Conservation (phyloP, 192 early-diverging fungal genomes). For the Gigaspora rosea region DNA sequence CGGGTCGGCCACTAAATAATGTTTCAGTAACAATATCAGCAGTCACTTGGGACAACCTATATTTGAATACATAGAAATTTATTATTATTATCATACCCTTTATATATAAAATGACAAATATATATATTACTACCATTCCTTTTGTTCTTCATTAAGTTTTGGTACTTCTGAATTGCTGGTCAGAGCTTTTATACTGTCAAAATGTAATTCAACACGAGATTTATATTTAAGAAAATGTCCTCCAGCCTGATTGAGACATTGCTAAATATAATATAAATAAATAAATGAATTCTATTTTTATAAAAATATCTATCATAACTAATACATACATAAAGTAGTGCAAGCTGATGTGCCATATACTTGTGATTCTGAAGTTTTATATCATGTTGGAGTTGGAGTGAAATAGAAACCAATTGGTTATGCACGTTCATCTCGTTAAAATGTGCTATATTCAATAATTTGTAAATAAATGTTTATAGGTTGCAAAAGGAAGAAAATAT, state of each 20-base stretch:
- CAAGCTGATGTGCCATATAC: slow-evolving; percentile 58
- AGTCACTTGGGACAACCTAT: slow-evolving; percentile 46
- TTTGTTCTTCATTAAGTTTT: slow-evolving; percentile 37
- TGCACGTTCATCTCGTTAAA: slow-evolving; percentile 44
- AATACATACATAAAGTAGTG: slow-evolving; percentile 52
- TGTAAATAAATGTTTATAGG: background rate
- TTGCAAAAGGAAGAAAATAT: background rate
- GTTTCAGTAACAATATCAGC: slow-evolving; percentile 50
- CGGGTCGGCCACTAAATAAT: slow-evolving; percentile 44
- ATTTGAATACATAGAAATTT: background rate
- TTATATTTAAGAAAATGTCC: slow-evolving; percentile 48
- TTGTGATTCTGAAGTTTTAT: slow-evolving; percentile 52
- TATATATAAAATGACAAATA: background rate
- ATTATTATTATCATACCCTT: background rate
- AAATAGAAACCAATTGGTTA: slow-evolving; percentile 54
- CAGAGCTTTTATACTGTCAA: slow-evolving; percentile 41
- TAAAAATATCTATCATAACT: background rate
- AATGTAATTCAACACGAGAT: slow-evolving; percentile 46
- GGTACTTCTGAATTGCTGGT: slow-evolving; percentile 43
- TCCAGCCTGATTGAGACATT: slow-evolving; percentile 50
- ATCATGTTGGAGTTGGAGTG: slow-evolving; percentile 54
- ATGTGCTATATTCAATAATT: slow-evolving; percentile 37
- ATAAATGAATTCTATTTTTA: background rate
- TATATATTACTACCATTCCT: slow-evolving; percentile 39
- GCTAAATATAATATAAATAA: slow-evolving; percentile 31